A percentile compares a stretch with the other conserved stretches of the same genome.
Evolutionary conservation across 208 protist genomes (phyloP).

Genomic region (Trypanosoma vivax): DNA sequence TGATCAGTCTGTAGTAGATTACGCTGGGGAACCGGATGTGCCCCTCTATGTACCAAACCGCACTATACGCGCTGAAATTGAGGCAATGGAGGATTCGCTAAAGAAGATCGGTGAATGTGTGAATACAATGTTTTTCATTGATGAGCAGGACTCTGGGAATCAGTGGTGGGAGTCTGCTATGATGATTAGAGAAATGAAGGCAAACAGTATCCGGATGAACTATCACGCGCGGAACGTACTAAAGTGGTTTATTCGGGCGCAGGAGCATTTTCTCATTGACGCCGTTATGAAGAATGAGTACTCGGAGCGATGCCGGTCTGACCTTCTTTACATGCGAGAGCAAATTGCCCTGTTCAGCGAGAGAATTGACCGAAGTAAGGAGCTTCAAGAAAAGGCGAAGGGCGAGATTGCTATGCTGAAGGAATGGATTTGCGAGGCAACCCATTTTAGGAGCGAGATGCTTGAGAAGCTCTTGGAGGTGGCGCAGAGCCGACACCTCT

Average conservation of each 20-base stretch:
- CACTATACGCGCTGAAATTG: slow-evolving; percentile 19
- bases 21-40: slow-evolving; percentile 42
- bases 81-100: slow-evolving; percentile 29
- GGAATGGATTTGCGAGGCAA: slow-evolving; percentile 20
- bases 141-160: slow-evolving; percentile 17
- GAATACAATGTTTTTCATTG: slow-evolving; percentile 19
- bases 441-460: slow-evolving; percentile 20
- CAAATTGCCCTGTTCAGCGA: slow-evolving; percentile 38
- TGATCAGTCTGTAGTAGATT: slow-evolving; percentile 66
- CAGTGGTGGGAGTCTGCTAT: slow-evolving; percentile 75
- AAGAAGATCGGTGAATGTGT: slow-evolving; percentile 22
- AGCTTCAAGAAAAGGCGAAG: slow-evolving; percentile 14
- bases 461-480: slow-evolving; percentile 35
- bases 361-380: slow-evolving; percentile 13
- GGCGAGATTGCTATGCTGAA: slow-evolving; percentile 32
- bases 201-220: slow-evolving; percentile 43
- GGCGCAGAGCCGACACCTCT: slow-evolving; percentile 16
- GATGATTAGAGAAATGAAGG: slow-evolving; percentile 64
- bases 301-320: slow-evolving; percentile 26
- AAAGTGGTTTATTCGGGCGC: slow-evolving; percentile 35
- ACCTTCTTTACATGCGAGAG: slow-evolving; percentile 51
- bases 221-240: slow-evolving; percentile 56
- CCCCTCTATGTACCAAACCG: slow-evolving; percentile 20
- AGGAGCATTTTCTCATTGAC: slow-evolving; percentile 59
- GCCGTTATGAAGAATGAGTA: slow-evolving; percentile 42